Evolutionary conservation across 306 rosid species (phyloP).

Genomic region (Prunus campanulata): DNA sequence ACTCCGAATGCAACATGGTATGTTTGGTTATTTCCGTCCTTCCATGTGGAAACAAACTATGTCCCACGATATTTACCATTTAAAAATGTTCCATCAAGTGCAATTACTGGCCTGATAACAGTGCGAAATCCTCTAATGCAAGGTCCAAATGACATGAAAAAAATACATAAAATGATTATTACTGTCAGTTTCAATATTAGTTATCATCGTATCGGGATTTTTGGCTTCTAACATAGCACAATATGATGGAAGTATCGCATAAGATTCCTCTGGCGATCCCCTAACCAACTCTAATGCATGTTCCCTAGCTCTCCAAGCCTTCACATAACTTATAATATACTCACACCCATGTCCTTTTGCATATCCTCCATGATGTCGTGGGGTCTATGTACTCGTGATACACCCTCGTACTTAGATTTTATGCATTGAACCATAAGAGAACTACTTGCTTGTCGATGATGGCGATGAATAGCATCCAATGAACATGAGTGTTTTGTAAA

Average conservation of each 20-base stretch:
- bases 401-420: too few relatives aligned
- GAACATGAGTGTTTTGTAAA: too few relatives aligned
- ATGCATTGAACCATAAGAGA: too few relatives aligned
- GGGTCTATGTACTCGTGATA: too few relatives aligned
- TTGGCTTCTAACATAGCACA: not conserved
- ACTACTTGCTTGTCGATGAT: not conserved
- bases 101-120: not conserved
- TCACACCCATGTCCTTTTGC: too few relatives aligned
- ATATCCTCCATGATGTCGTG: too few relatives aligned
- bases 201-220: not conserved
- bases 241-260: not conserved
- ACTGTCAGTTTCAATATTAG: too few relatives aligned
- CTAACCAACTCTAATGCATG: slow-evolving; percentile 1
- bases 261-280: slow-evolving; percentile 16
- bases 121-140: not conserved
- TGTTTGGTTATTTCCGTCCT: slow-evolving; percentile 1
- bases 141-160: not conserved
- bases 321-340: too few relatives aligned
- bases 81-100: not conserved
- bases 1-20: slow-evolving; percentile 4
- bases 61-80: slow-evolving; percentile 1
- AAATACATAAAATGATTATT: too few relatives aligned
- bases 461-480: not conserved
- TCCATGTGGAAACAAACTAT: not conserved
- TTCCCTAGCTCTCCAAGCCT: not conserved